A percentile compares a stretch with the other conserved stretches of the same genome.
phyloP scores from a whole-genome alignment of 441 rosid species.

The Iberis amara region DNA sequence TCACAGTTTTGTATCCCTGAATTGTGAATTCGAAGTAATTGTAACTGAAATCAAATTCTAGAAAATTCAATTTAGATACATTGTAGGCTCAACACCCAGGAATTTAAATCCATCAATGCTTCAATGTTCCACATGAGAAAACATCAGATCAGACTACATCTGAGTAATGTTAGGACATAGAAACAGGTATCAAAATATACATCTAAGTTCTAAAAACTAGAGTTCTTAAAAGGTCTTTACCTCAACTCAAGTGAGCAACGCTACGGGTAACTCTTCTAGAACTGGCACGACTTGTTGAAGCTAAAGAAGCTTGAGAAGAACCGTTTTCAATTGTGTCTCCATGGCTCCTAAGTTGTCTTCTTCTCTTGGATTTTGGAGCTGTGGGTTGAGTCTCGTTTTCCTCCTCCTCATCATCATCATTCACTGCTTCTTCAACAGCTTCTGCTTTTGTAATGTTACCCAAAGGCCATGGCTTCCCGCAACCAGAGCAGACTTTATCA shows the following conservation, averaged over 20 bases:
- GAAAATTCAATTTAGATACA: too few relatives aligned
- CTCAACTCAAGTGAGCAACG: conserved; percentile 34
- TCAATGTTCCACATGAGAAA: too few relatives aligned
- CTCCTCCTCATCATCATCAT: conserved; percentile 22
- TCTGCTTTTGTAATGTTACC: conserved; percentile 37
- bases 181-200: too few relatives aligned
- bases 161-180: too few relatives aligned
- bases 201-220: too few relatives aligned
- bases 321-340: conserved; percentile 19
- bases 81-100: too few relatives aligned
- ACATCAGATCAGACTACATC: too few relatives aligned
- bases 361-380: conserved; percentile 35
- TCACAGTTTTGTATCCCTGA: too few relatives aligned
- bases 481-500: conserved; percentile 51
- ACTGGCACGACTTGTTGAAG: conserved; percentile 26
- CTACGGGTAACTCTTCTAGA: conserved; percentile 52
- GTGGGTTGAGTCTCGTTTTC: conserved; percentile 33
- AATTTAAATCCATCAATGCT: too few relatives aligned
- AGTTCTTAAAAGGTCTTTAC: too few relatives aligned
- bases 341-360: conserved; percentile 37
- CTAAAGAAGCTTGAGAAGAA: conserved; percentile 41
- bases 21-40: too few relatives aligned
- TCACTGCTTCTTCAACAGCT: conserved; percentile 39
- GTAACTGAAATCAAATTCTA: too few relatives aligned
- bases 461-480: conserved; percentile 51